Percentiles rank a stretch among this genome's conserved stretches.
These are phyloP conservation scores for Lactarius trivialis DNA, from an alignment of 768 basidiomycete species.

Conservation along the genomic window DNA sequence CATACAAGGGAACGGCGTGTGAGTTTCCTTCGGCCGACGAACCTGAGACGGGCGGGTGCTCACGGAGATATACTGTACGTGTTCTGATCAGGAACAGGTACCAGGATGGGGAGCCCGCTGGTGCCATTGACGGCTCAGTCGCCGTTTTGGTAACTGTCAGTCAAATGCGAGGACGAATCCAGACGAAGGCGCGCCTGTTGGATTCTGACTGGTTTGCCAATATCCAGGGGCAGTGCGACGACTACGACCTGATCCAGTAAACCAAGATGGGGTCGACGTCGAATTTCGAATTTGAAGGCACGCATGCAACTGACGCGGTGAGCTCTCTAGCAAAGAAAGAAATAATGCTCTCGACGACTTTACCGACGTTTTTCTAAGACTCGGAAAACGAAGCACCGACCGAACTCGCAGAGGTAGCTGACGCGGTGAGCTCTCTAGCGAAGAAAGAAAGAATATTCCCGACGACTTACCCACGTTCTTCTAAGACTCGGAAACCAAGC, in stretches of 20 bases:
- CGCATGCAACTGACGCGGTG: not conserved
- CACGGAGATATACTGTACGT: conserved; percentile 9
- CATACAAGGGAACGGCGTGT: not conserved
- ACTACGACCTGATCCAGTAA: no score
- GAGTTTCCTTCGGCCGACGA: conserved; percentile 13
- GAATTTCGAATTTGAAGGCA: conserved; percentile 3
- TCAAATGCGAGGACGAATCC: not conserved
- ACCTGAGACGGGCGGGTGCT: conserved; percentile 26
- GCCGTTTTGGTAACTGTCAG: conserved; percentile 16
- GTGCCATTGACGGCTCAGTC: conserved; percentile 24
- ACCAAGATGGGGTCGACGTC: conserved; percentile 26
- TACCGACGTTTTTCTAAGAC: not conserved
- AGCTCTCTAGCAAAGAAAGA: not conserved
- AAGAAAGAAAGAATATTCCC: not conserved
- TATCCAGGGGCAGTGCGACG: no score
- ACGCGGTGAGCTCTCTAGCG: not conserved
- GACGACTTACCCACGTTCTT: not conserved
- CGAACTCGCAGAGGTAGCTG: not conserved
- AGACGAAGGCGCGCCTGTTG: conserved; percentile 2
- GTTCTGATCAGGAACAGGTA: conserved; percentile 14
- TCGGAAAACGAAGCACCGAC: not conserved
- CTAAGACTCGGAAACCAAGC: not conserved
- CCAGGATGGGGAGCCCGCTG: conserved; percentile 19
- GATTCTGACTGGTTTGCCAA: no score
- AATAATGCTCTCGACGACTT: not conserved